Evolutionary conservation across 1,139 yeast genomes (phyloP).

Genomic region (Kodamaea derodonti): DNA sequence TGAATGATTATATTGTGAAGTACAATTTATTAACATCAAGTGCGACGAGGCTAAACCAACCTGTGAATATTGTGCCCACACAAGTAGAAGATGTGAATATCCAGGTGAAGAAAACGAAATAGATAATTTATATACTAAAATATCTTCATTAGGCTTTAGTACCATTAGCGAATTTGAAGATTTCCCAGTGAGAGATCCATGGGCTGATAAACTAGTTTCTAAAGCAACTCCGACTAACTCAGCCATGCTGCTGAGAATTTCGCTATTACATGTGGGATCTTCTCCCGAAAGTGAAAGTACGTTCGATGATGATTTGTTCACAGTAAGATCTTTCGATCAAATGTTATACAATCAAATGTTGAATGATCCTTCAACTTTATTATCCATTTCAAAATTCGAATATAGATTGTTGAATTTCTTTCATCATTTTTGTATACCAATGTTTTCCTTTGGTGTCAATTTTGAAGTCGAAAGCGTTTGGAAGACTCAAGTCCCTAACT

Average conservation of each 20-base stretch:
- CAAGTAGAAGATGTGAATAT: slow-evolving; percentile 28
- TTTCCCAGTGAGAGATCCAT: background rate
- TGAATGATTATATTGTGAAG: background rate
- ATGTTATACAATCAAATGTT: slow-evolving; percentile 5
- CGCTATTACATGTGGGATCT: background rate
- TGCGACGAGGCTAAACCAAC: slow-evolving; percentile 33
- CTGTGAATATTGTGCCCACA: slow-evolving; percentile 37
- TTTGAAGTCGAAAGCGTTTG: slow-evolving; percentile 22
- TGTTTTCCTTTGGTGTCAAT: slow-evolving; percentile 23
- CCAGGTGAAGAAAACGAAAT: slow-evolving; percentile 8
- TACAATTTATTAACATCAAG: slow-evolving; percentile 11
- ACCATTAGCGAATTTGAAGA: background rate
- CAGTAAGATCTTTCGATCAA: slow-evolving; percentile 6
- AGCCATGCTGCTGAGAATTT: background rate
- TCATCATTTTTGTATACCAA: slow-evolving; percentile 22
- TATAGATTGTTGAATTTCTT: slow-evolving; percentile 28
- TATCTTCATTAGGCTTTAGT: background rate
- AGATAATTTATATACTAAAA: background rate
- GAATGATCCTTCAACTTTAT: slow-evolving; percentile 13
- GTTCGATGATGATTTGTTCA: background rate
- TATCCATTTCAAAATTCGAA: slow-evolving; percentile 28
- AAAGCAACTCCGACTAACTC: background rate
- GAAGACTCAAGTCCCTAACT: slow-evolving; percentile 23
- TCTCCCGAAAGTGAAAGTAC: background rate
- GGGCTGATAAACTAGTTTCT: background rate